Evolutionary conservation across 305 asterid genomes (phyloP).

Genomic region (Fraxinus baroniana): DNA sequence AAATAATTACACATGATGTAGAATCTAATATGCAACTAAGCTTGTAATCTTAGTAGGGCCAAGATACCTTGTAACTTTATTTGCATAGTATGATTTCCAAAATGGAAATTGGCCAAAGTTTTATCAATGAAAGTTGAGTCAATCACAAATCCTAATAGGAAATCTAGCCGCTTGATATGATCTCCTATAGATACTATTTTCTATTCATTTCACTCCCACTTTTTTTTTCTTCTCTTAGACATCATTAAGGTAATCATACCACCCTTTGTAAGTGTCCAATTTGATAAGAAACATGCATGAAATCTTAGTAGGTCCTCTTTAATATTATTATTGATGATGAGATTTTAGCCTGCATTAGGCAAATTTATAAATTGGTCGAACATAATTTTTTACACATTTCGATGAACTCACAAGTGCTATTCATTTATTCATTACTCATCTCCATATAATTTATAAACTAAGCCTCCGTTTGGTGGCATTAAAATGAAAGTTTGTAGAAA

Average conservation of each 20-base stretch:
- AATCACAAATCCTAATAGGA: neutral
- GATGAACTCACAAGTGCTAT: too few species aligned
- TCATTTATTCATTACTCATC: neutral
- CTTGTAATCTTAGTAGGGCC: neutral
- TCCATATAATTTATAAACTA: too few species aligned
- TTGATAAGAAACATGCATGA: neutral
- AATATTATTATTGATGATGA: neutral
- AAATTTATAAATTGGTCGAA: too few species aligned
- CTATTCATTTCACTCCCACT: neutral
- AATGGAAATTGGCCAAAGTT: neutral
- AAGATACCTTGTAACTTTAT: neutral
- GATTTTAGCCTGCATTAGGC: too few species aligned
- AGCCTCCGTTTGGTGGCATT: too few species aligned
- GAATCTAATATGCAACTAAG: neutral
- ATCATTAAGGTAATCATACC: neutral
- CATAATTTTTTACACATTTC: too few species aligned
- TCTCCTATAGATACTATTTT: neutral
- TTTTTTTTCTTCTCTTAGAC: neutral
- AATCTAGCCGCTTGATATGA: neutral
- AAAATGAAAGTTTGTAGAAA: too few species aligned
- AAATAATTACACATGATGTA: neutral
- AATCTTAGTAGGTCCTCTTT: neutral
- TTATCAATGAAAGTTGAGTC: neutral
- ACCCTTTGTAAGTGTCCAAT: neutral
- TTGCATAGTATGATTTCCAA: neutral